A percentile compares a stretch with the other conserved stretches of the same genome.
Evolutionary conservation across 495 filamentous ascomycete genomes (phyloP).

Genomic region (Tuber aestivum): DNA sequence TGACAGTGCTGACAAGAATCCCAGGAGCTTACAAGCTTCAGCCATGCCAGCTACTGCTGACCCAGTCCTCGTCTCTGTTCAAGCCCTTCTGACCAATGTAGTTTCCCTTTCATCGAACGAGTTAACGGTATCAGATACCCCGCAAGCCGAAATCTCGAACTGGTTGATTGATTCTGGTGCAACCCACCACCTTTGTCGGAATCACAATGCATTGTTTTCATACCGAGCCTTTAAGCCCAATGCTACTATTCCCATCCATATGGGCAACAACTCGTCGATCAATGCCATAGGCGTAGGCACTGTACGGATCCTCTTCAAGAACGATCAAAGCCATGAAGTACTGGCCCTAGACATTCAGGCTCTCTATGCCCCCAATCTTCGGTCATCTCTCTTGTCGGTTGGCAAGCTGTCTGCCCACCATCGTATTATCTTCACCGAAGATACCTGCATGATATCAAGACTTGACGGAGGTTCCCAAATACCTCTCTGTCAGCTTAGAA

Average conservation of each 20-base stretch:
- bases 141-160: neutral
- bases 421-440: neutral
- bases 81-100: neutral
- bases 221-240: neutral
- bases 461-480: neutral
- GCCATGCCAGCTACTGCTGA: neutral
- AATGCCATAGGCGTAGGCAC: neutral
- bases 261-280: neutral
- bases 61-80: neutral
- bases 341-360: neutral
- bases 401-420: neutral
- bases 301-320: neutral
- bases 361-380: constrained; percentile 1
- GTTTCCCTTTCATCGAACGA: neutral
- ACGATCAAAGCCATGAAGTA: neutral
- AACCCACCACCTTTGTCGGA: constrained; percentile 3
- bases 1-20: neutral
- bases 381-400: constrained; percentile 5
- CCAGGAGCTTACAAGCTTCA: neutral
- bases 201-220: neutral
- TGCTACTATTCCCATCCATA: neutral
- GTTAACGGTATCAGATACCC: neutral
- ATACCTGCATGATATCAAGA: neutral
- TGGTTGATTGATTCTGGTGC: constrained; percentile 19
- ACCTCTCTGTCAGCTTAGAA: neutral